A percentile compares a stretch with the other conserved stretches of the same genome.
Evolutionary conservation across 1,284 basidiomycete genomes (phyloP).

Genomic region (Naganishia cerealis): DNA sequence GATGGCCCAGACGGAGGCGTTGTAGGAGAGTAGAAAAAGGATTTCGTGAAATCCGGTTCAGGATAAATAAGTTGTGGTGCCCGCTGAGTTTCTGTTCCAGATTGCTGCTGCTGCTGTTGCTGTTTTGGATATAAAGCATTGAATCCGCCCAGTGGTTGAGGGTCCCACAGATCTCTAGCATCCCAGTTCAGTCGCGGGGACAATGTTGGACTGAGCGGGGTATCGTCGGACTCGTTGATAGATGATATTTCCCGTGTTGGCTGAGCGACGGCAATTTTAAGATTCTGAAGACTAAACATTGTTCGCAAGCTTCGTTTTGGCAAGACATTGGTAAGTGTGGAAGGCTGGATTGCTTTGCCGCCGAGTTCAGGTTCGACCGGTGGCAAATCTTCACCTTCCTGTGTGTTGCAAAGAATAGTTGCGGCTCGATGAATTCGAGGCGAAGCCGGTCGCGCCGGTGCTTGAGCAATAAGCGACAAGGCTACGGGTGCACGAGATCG

Average conservation of each 20-base stretch:
- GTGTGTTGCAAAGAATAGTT: slow-evolving; percentile 51
- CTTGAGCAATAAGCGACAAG: slow-evolving; percentile 7
- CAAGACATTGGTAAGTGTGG: slow-evolving; percentile 29
- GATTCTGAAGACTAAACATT: slow-evolving; percentile 30
- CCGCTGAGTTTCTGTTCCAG: background rate
- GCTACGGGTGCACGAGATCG: slow-evolving; percentile 5
- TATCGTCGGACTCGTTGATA: slow-evolving; percentile 7
- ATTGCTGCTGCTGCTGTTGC: slow-evolving; percentile 9
- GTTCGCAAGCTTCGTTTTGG: slow-evolving; percentile 28
- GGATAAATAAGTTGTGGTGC: slow-evolving; percentile 16
- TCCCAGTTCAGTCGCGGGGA: slow-evolving; percentile 33
- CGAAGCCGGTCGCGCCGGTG: slow-evolving; percentile 38
- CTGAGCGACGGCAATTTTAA: slow-evolving; percentile 13
- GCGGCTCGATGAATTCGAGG: slow-evolving; percentile 43
- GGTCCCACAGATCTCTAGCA: slow-evolving; percentile 29
- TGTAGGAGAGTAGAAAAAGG: slow-evolving; percentile 53
- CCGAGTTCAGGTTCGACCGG: slow-evolving; percentile 40
- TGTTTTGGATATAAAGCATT: slow-evolving; percentile 22
- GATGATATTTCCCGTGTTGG: background rate
- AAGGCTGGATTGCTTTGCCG: slow-evolving; percentile 31
- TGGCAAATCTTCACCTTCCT: slow-evolving; percentile 50
- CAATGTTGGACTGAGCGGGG: slow-evolving; percentile 24
- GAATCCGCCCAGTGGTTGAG: slow-evolving; percentile 22
- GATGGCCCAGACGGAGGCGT: slow-evolving; percentile 44
- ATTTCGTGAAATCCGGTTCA: slow-evolving; percentile 49